Evolutionary conservation across 2,329 filamentous ascomycete genomes (phyloP).

Genomic region (Tolypocladium amazonense): DNA sequence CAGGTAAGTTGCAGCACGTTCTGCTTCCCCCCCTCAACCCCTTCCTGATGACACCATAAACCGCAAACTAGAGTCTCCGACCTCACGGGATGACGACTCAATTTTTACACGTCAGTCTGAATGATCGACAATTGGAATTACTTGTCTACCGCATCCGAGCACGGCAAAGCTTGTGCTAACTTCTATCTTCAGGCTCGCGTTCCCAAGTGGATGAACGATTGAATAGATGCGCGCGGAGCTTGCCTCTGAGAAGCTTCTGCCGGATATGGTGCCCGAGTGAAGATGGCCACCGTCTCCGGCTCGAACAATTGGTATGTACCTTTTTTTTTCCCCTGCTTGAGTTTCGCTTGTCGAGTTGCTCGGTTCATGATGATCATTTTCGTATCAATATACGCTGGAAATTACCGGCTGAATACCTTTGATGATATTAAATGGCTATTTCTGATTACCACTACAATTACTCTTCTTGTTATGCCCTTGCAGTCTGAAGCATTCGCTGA

Average conservation of each 20-base stretch:
- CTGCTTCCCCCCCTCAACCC: constrained; percentile 4
- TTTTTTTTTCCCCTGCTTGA: neutral
- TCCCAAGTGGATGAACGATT: constrained; percentile 5
- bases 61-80: constrained; percentile 99
- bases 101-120: constrained; percentile 95
- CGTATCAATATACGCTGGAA: constrained; percentile 68
- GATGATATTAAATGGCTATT: constrained; percentile 81
- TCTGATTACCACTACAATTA: constrained; percentile 44
- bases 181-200: neutral
- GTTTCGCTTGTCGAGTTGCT: neutral
- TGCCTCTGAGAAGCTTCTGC: neutral
- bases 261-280: neutral
- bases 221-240: neutral
- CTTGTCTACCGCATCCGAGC: constrained; percentile 4
- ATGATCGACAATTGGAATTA: constrained; percentile 15
- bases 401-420: constrained; percentile 86
- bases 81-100: constrained; percentile 69
- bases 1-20: constrained; percentile 13
- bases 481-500: constrained; percentile 17
- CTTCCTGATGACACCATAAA: constrained; percentile 73
- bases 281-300: neutral
- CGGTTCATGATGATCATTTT: constrained; percentile 52
- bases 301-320: constrained; percentile 17
- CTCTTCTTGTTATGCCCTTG: constrained; percentile 4
- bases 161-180: constrained; percentile 14